phyloP scores from a whole-genome alignment of 306 rosid genomes.

The Ceratonia siliqua region DNA sequence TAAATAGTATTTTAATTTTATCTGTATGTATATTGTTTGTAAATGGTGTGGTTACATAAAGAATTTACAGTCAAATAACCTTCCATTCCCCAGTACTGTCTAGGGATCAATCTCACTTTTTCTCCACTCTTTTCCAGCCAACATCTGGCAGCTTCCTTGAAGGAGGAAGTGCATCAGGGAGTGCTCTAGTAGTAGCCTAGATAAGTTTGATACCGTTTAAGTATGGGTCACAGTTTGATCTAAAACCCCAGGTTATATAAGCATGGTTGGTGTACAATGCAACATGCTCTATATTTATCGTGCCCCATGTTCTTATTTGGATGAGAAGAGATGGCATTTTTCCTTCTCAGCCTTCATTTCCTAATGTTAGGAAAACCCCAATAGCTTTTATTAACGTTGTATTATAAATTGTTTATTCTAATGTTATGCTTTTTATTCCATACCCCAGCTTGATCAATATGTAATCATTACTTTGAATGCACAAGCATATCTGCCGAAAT shows the following conservation, averaged over 20 bases:
- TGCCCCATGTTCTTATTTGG: constrained; percentile 6
- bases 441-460: background rate
- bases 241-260: constrained; percentile 16
- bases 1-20: background rate
- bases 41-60: background rate
- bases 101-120: constrained; percentile 24
- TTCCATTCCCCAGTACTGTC: background rate
- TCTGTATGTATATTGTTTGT: constrained; percentile 16
- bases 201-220: constrained; percentile 12
- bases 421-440: background rate
- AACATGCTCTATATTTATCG: constrained; percentile 13
- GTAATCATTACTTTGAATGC: constrained; percentile 17
- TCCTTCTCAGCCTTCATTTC: constrained; percentile 47
- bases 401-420: constrained; percentile 16
- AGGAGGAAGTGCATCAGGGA: constrained; percentile 52
- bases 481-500: background rate
- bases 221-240: constrained; percentile 29
- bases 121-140: constrained; percentile 51
- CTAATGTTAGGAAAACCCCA: constrained; percentile 30
- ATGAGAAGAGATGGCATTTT: constrained; percentile 56
- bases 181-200: constrained; percentile 50
- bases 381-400: constrained; percentile 3
- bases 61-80: background rate
- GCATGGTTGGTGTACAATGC: constrained; percentile 22
- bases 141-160: constrained; percentile 67